phyloP scores from a whole-genome alignment of 495 filamentous ascomycete species.

The Halenospora varia region DNA sequence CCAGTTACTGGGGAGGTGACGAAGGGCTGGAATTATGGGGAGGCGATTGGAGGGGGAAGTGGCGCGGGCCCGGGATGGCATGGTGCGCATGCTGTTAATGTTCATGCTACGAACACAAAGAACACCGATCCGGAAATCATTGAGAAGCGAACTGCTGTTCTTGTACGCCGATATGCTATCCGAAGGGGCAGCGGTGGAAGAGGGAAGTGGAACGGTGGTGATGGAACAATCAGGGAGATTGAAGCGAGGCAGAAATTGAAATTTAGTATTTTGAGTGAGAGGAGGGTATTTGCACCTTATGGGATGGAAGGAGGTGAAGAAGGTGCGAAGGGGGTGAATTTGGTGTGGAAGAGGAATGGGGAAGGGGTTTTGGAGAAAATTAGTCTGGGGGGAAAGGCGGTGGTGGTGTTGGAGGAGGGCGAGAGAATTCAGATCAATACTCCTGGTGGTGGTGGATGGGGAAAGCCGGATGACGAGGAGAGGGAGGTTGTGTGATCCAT shows the following conservation, averaged over 20 bases:
- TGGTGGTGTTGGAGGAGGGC: conserved; percentile 53
- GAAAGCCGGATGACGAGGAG: conserved; percentile 18
- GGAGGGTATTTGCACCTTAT: conserved; percentile 11
- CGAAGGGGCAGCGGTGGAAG: conserved; percentile 37
- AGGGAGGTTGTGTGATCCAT: no score
- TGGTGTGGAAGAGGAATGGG: conserved; percentile 27
- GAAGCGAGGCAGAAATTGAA: conserved; percentile 7
- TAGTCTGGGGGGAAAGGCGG: conserved; percentile 65
- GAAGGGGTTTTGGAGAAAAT: conserved; percentile 46
- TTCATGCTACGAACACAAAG: conserved; percentile 71
- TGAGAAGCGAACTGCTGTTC: conserved; percentile 62
- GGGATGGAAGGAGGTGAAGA: conserved; percentile 15
- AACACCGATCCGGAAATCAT: conserved; percentile 70
- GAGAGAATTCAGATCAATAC: conserved; percentile 61
- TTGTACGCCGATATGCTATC: conserved; percentile 59
- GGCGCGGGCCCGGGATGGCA: conserved; percentile 63
- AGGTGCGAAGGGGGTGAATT: conserved; percentile 12
- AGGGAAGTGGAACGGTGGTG: conserved; percentile 28
- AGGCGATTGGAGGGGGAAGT: conserved; percentile 64
- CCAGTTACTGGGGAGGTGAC: conserved; percentile 3
- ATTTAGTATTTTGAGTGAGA: conserved; percentile 15
- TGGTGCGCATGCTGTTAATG: conserved; percentile 65
- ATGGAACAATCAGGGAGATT: conserved; percentile 28
- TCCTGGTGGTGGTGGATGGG: conserved; percentile 52
- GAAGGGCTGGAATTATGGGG: conserved; percentile 65